Evolutionary conservation across 129 eudicot genomes (phyloP).

Genomic region (Gnaphalium uliginosum): DNA sequence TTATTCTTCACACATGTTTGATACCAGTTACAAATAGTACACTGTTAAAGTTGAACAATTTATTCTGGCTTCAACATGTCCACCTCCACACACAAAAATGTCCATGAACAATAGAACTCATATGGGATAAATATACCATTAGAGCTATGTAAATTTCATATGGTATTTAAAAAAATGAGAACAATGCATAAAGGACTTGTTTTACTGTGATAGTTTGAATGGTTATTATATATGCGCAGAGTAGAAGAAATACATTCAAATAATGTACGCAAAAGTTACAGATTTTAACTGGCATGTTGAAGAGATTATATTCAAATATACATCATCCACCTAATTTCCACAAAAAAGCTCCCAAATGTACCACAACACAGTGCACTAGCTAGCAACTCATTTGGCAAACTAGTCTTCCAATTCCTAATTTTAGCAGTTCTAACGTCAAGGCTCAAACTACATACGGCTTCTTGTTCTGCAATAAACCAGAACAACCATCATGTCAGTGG

Average conservation of each 20-base stretch:
- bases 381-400: slow-evolving; percentile 6
- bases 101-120: not conserved
- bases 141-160: not conserved
- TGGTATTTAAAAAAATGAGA: too few relatives aligned
- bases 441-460: slow-evolving; percentile 21
- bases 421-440: slow-evolving; percentile 16
- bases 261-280: not conserved
- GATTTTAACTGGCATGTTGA: not conserved
- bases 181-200: too few relatives aligned
- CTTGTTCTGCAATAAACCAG: slow-evolving; percentile 21
- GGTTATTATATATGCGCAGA: not conserved
- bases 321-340: not conserved
- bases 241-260: not conserved
- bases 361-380: not conserved
- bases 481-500: slow-evolving; percentile 7
- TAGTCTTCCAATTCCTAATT: not conserved
- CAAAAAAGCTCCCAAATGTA: not conserved
- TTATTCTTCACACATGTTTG: not conserved
- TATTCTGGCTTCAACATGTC: not conserved
- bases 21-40: not conserved
- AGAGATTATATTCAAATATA: too few relatives aligned
- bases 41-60: not conserved
- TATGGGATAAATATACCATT: too few relatives aligned
- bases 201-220: not conserved
- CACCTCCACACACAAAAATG: not conserved